A percentile compares a stretch with the other conserved stretches of the same genome.
phyloP scores from a whole-genome alignment of 306 rosid species.

The Citrullus mucosospermus region DNA sequence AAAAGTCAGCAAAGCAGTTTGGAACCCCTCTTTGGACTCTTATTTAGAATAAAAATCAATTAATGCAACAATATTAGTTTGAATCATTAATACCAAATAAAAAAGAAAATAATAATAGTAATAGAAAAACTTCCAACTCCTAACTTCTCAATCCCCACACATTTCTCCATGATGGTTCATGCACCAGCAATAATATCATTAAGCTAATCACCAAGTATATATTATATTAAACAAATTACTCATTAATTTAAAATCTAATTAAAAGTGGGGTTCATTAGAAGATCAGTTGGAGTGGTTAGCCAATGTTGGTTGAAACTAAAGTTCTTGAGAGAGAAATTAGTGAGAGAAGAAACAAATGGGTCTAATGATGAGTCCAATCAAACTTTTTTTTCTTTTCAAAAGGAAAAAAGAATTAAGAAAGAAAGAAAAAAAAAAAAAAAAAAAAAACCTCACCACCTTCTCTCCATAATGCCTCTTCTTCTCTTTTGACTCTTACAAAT shows the following conservation, averaged over 20 bases:
- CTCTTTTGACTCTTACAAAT: not conserved
- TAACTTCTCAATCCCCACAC: not conserved
- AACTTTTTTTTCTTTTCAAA: not conserved
- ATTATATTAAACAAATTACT: not conserved
- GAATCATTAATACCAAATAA: not conserved
- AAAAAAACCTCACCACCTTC: not conserved
- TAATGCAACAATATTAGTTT: not conserved
- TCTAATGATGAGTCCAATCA: slow-evolving; percentile 5
- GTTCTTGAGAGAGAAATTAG: not conserved
- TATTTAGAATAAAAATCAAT: not conserved
- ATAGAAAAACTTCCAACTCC: not conserved
- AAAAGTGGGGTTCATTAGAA: not conserved
- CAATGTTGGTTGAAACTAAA: slow-evolving; percentile 14
- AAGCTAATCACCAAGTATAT: not conserved
- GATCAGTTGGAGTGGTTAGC: slow-evolving; percentile 24
- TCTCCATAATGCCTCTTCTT: not conserved
- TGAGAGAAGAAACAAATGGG: not conserved
- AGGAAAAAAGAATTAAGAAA: not conserved
- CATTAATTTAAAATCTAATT: not conserved
- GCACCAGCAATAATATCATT: slow-evolving; percentile 5
- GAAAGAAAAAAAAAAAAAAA: not conserved
- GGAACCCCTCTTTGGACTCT: not conserved
- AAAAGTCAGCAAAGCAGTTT: not conserved
- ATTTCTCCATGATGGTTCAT: not conserved
- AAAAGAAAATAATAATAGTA: not conserved